These are phyloP conservation scores for Trichosporon coremiiforme DNA, from an alignment of 1,284 basidiomycete genomes.

Conservation along the genomic window DNA sequence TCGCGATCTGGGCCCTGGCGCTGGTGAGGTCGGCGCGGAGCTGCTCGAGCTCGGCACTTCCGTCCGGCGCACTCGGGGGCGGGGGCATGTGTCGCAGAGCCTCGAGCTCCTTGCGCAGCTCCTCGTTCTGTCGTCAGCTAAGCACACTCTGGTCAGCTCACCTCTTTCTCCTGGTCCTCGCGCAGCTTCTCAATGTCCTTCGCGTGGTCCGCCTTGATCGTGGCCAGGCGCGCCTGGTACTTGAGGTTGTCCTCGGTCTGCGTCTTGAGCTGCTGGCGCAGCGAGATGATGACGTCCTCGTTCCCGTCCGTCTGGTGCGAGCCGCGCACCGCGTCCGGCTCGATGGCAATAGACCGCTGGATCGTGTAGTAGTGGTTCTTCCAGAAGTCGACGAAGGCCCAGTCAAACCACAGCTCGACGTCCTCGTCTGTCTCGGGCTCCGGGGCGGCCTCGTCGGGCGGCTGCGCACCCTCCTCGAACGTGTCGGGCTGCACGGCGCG, in stretches of 20 bases:
- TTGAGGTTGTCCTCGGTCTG: conserved; percentile 68
- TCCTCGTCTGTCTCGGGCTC: conserved; percentile 62
- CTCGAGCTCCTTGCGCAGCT: conserved; percentile 50
- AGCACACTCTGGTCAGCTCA: conserved; percentile 37
- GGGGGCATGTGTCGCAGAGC: conserved; percentile 39
- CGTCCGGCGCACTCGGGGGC: conserved; percentile 25
- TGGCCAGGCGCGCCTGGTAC: conserved; percentile 43
- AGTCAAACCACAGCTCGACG: conserved; percentile 96
- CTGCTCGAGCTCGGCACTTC: conserved; percentile 38
- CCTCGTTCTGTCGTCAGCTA: conserved; percentile 42
- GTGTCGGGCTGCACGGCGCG: conserved; percentile 81
- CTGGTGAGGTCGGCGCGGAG: conserved; percentile 39
- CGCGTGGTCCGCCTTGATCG: conserved; percentile 17
- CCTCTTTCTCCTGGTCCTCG: conserved; percentile 56
- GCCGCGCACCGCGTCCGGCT: conserved; percentile 58
- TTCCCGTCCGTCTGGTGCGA: conserved; percentile 65
- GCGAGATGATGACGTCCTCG: conserved; percentile 77
- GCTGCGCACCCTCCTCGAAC: conserved; percentile 50
- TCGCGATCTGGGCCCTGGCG: conserved; percentile 34
- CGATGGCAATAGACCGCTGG: conserved; percentile 60
- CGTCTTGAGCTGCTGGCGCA: conserved; percentile 75
- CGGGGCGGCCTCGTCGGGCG: conserved; percentile 30
- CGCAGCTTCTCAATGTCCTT: conserved; percentile 13
- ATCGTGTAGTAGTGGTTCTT: conserved; percentile 84
- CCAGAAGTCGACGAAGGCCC: conserved; percentile 98